A percentile compares a stretch with the other conserved stretches of the same genome.
These are phyloP conservation scores for Paramecium sonneborni DNA, from an alignment of 73 alveolate species.

Conservation along the genomic window DNA sequence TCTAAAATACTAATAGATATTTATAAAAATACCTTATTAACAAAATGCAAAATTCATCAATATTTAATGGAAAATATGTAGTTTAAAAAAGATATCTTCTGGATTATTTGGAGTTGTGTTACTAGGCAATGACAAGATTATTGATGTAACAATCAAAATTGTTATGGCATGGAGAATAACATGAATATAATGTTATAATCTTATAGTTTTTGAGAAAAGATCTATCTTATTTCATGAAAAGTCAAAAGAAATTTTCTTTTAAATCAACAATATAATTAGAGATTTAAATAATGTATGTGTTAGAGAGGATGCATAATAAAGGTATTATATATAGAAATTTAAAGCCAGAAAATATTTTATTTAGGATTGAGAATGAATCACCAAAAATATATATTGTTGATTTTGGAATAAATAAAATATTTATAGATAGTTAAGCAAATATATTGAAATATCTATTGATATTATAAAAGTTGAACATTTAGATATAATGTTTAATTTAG, in stretches of 20 bases:
- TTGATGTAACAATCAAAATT: constrained; percentile 53
- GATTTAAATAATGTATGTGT: not conserved
- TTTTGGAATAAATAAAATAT: constrained; percentile 65
- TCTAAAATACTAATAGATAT: not conserved
- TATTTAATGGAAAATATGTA: constrained; percentile 23
- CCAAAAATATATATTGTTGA: constrained; percentile 59
- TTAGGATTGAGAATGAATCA: constrained; percentile 57
- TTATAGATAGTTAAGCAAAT: constrained; percentile 50
- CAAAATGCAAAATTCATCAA: not conserved
- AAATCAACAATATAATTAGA: constrained; percentile 47
- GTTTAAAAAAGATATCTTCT: constrained; percentile 78
- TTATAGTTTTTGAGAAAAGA: constrained; percentile 57
- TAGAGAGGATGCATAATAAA: constrained; percentile 60
- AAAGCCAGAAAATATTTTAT: constrained; percentile 62
- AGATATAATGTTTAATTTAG: constrained; percentile 22
- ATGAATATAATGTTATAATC: constrained; percentile 63
- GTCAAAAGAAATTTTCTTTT: constrained; percentile 46
- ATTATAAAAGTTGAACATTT: not conserved
- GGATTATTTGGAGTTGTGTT: constrained; percentile 90
- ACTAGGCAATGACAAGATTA: constrained; percentile 50
- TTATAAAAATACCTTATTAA: not conserved
- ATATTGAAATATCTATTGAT: not conserved
- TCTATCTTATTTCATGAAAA: constrained; percentile 60
- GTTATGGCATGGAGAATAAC: constrained; percentile 60
- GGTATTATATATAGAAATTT: constrained; percentile 65